These are phyloP conservation scores for Ulmus americana DNA, from an alignment of 331 rosid genomes.

Conservation along the genomic window DNA sequence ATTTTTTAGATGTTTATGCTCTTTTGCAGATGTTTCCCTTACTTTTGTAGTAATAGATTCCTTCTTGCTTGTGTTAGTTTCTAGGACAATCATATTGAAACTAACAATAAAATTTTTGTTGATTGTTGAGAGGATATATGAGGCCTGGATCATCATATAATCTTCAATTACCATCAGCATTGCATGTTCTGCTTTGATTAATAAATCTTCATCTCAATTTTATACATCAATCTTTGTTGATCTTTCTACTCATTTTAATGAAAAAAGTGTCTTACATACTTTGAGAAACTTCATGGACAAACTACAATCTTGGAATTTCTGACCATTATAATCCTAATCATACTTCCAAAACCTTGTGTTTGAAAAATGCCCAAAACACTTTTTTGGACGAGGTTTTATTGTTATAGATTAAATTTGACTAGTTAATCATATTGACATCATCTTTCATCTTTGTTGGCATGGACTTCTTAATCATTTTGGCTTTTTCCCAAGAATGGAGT, in stretches of 20 bases:
- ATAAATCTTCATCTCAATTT: neutral
- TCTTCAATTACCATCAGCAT: neutral
- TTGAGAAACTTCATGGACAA: neutral
- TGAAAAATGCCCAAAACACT: neutral
- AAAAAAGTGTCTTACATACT: neutral
- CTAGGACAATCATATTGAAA: neutral
- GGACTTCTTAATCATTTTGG: neutral
- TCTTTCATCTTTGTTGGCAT: constrained; percentile 2
- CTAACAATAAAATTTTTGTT: neutral
- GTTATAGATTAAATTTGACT: neutral
- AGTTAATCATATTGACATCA: neutral
- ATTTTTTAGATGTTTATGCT: neutral
- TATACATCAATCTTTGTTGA: neutral
- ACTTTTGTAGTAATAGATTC: neutral
- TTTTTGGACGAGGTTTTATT: neutral
- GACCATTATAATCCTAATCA: neutral
- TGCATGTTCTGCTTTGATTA: neutral
- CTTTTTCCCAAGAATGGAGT: neutral
- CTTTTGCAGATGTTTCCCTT: neutral
- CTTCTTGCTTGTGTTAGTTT: neutral
- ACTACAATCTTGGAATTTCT: neutral
- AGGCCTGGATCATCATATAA: neutral
- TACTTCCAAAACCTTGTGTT: neutral
- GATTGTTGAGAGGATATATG: neutral
- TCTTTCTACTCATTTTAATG: constrained; percentile 1